These are phyloP conservation scores for Deinandra increscens DNA, from an alignment of 129 eudicot genomes.

Conservation along the genomic window DNA sequence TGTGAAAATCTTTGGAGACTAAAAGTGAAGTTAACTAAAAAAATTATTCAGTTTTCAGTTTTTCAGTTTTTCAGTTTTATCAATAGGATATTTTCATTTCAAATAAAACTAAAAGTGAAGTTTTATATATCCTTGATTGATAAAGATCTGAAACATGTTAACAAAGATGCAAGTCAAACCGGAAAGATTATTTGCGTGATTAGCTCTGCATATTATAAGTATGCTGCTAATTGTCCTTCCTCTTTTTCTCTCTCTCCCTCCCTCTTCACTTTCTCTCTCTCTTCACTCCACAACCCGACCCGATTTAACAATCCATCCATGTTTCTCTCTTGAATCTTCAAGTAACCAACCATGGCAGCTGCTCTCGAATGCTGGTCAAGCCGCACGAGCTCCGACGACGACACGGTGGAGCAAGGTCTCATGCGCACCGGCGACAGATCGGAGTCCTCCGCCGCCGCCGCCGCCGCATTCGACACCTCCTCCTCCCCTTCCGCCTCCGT, in stretches of 20 bases:
- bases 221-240: too few species aligned
- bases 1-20: too few species aligned
- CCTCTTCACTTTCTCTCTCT: slow-evolving; percentile 23
- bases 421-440: slow-evolving; percentile 92
- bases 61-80: too few species aligned
- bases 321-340: neutral
- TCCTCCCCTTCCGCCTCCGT: slow-evolving; percentile 29
- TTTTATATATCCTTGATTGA: too few species aligned
- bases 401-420: slow-evolving; percentile 87
- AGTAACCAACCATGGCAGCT: slow-evolving; percentile 80
- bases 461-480: slow-evolving; percentile 38
- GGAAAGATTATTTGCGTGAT: too few species aligned
- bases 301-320: neutral
- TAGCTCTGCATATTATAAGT: too few species aligned
- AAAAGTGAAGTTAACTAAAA: too few species aligned
- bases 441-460: slow-evolving; percentile 51
- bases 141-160: too few species aligned
- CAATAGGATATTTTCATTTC: too few species aligned
- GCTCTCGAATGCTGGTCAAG: slow-evolving; percentile 98
- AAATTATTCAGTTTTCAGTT: too few species aligned
- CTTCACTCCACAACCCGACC: slow-evolving; percentile 17
- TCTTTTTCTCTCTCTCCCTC: slow-evolving; percentile 23
- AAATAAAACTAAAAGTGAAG: too few species aligned
- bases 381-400: slow-evolving; percentile 89
- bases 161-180: too few species aligned